phyloP scores from a whole-genome alignment of 23 red algal genomes.

The Rhodosorus marinus region DNA sequence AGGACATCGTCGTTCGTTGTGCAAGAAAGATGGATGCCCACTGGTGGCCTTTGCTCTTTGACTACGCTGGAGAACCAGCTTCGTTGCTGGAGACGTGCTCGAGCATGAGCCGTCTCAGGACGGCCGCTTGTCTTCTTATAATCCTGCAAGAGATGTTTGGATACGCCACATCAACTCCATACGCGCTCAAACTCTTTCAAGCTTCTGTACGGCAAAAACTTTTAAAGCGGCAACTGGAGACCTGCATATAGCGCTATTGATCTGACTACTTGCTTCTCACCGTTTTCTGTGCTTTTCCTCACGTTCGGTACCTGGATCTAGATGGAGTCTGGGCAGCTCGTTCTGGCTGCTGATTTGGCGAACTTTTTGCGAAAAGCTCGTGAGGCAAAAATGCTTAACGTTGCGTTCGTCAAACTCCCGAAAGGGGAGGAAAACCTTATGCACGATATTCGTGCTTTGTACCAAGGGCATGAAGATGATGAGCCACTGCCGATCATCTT shows the following conservation, averaged over 20 bases:
- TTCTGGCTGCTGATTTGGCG: no score
- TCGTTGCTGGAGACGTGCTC: slow-evolving; percentile 86
- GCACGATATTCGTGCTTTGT: no score
- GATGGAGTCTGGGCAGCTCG: no score
- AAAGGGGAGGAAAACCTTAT: no score
- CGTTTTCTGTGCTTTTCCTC: background rate
- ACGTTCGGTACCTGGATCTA: background rate
- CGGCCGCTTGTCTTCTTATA: slow-evolving; percentile 64
- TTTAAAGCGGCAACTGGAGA: no score
- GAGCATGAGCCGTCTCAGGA: slow-evolving; percentile 49
- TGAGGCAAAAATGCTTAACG: no score
- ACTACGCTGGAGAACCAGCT: slow-evolving; percentile 64
- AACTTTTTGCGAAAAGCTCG: no score
- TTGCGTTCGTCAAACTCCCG: no score
- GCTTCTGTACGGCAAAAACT: no score
- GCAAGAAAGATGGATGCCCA: slow-evolving; percentile 88
- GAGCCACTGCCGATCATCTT: no score
- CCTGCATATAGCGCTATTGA: background rate
- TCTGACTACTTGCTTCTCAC: background rate
- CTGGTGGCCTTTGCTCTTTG: slow-evolving; percentile 80
- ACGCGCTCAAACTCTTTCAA: slow-evolving; percentile 59
- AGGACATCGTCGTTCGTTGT: slow-evolving; percentile 93
- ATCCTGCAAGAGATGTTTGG: slow-evolving; percentile 97
- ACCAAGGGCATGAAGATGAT: no score
- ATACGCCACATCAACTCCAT: slow-evolving; percentile 43